phyloP scores from a whole-genome alignment of 129 eudicot species.

The Scalesia atractyloides region DNA sequence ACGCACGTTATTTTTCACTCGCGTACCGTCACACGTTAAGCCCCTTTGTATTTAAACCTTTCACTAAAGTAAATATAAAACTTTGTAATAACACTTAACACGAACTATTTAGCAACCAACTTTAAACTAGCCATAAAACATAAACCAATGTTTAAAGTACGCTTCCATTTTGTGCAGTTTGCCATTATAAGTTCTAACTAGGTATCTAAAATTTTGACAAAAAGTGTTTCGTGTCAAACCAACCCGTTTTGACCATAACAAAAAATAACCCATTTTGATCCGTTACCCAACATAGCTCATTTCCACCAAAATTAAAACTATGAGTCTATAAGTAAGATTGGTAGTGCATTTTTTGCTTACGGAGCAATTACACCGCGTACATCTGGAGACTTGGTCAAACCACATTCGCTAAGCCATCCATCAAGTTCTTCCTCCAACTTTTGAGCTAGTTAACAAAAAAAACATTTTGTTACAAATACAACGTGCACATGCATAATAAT shows the following conservation, averaged over 20 bases:
- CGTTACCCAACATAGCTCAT: background rate
- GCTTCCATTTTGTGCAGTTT: background rate
- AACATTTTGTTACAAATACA: background rate
- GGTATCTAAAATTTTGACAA: background rate
- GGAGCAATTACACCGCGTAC: slow-evolving; percentile 99
- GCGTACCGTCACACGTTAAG: no score
- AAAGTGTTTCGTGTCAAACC: slow-evolving; percentile 1
- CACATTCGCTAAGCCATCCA: slow-evolving; percentile 78
- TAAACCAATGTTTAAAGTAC: no score
- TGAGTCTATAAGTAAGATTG: background rate
- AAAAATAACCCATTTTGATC: slow-evolving; percentile 2
- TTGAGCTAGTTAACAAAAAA: slow-evolving; percentile 52
- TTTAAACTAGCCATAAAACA: no score
- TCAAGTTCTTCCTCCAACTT: slow-evolving; percentile 79
- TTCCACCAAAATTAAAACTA: background rate
- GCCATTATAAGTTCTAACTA: background rate
- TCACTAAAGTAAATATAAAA: background rate
- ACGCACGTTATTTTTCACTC: no score
- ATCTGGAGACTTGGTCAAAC: slow-evolving; percentile 75
- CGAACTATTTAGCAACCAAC: background rate
- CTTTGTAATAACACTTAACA: background rate
- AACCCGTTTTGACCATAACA: background rate
- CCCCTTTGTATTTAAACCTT: no score
- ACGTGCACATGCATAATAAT: background rate
- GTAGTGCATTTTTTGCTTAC: slow-evolving; percentile 46